phyloP scores from a whole-genome alignment of 2,329 filamentous ascomycete species.

The Tolypocladium sp. region DNA sequence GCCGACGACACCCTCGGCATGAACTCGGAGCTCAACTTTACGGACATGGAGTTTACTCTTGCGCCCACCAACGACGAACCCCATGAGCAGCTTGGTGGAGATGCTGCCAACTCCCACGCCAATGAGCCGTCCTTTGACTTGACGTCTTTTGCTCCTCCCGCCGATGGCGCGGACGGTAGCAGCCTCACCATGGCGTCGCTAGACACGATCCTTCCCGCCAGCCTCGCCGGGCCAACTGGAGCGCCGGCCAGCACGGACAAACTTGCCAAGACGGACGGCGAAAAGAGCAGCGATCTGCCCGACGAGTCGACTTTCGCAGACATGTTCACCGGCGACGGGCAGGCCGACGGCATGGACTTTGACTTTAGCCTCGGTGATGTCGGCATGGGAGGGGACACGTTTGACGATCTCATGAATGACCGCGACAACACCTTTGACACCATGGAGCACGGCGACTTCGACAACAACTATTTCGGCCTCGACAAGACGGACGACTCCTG shows the following conservation, averaged over 20 bases:
- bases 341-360: slow-evolving; percentile 26
- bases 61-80: slow-evolving; percentile 29
- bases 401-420: slow-evolving; percentile 39
- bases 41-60: slow-evolving; percentile 47
- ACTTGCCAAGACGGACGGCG: slow-evolving; percentile 10
- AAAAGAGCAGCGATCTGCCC: slow-evolving; percentile 17
- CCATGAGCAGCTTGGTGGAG: slow-evolving; percentile 11
- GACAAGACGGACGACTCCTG: slow-evolving; percentile 14
- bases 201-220: slow-evolving; percentile 19
- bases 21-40: slow-evolving; percentile 38
- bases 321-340: slow-evolving; percentile 35
- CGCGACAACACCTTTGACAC: slow-evolving; percentile 30
- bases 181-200: slow-evolving; percentile 15
- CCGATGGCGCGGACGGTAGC: slow-evolving; percentile 17
- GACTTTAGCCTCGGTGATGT: slow-evolving; percentile 19
- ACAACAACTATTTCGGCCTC: slow-evolving; percentile 36
- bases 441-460: slow-evolving; percentile 36
- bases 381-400: slow-evolving; percentile 28
- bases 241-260: background rate
- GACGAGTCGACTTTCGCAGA: slow-evolving; percentile 29
- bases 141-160: slow-evolving; percentile 28
- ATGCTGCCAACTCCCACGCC: slow-evolving; percentile 5
- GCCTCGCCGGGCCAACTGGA: slow-evolving; percentile 8
- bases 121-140: slow-evolving; percentile 36
- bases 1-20: slow-evolving; percentile 8